Conservation (phyloP, 805 yeast genomes). For the Candida orba region DNA sequence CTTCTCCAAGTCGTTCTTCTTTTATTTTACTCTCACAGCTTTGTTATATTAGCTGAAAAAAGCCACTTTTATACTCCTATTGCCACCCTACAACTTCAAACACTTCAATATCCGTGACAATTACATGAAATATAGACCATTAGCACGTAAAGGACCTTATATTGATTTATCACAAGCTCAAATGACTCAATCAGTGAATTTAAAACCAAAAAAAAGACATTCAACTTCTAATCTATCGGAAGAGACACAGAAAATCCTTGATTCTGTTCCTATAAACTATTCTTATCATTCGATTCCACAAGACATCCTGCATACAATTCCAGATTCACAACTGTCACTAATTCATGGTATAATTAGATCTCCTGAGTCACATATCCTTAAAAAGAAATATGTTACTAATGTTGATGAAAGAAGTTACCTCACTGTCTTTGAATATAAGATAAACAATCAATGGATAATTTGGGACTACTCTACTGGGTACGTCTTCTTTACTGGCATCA, state of each 20-base stretch:
- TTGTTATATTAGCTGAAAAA: too few species aligned
- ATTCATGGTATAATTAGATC: conserved; percentile 1
- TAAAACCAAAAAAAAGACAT: neutral
- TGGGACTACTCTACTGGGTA: conserved; percentile 85
- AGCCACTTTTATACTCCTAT: neutral
- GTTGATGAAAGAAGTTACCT: conserved; percentile 64
- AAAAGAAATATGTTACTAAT: conserved; percentile 59
- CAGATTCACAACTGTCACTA: conserved; percentile 16
- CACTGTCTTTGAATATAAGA: conserved; percentile 64
- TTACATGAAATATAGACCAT: conserved; percentile 3
- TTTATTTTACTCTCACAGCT: neutral
- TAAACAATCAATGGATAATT: conserved; percentile 50
- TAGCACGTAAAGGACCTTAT: conserved; percentile 2
- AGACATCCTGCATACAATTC: conserved; percentile 14
- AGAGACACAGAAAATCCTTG: conserved; percentile 12
- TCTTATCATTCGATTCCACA: conserved; percentile 12
- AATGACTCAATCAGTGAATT: too few species aligned
- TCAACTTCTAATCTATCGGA: neutral
- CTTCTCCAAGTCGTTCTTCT: neutral
- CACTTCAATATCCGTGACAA: neutral
- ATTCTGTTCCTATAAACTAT: conserved; percentile 15
- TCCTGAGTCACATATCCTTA: conserved; percentile 9
- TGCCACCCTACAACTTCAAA: neutral
- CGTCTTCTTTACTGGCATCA: conserved; percentile 81
- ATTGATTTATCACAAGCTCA: neutral